Percentiles rank a stretch among this genome's conserved stretches.
phyloP scores from a whole-genome alignment of 495 filamentous ascomycete genomes.

The Aspergillus funiculosus region DNA sequence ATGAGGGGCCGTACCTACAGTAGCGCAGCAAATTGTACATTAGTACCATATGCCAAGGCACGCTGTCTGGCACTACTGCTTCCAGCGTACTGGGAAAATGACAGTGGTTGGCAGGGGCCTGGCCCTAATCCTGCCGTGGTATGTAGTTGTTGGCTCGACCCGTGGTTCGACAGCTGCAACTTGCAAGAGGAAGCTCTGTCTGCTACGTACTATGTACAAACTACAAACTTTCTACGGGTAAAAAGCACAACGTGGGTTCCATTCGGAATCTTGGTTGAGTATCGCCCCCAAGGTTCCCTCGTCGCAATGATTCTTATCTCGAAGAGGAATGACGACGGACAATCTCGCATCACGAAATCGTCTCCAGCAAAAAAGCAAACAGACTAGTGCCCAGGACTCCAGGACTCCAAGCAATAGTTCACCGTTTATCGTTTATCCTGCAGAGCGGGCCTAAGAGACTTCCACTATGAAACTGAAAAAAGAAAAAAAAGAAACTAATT shows the following conservation, averaged over 20 bases:
- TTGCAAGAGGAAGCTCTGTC: conserved; percentile 2
- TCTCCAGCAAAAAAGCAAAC: not conserved
- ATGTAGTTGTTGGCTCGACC: conserved; percentile 11
- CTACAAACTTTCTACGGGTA: no score
- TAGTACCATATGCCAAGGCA: not conserved
- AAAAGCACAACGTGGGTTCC: conserved; percentile 14
- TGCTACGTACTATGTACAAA: no score
- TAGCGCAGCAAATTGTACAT: not conserved
- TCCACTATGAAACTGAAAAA: no score
- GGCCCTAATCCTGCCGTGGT: conserved; percentile 12
- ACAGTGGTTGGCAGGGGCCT: conserved; percentile 6
- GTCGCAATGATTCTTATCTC: not conserved
- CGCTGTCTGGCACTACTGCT: not conserved
- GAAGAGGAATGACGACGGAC: not conserved
- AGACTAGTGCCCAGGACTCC: not conserved
- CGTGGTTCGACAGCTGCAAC: conserved; percentile 4
- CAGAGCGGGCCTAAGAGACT: no score
- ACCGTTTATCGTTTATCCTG: no score
- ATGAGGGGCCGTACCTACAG: conserved; percentile 5
- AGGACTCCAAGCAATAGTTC: no score
- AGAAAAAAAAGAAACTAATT: no score
- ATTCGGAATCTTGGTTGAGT: conserved; percentile 15
- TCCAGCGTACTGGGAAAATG: not conserved
- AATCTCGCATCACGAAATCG: no score
- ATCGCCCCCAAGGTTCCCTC: conserved; percentile 11